Conservation (phyloP, 2,329 filamentous ascomycete species). For the Ceratocystis harringtonii region DNA sequence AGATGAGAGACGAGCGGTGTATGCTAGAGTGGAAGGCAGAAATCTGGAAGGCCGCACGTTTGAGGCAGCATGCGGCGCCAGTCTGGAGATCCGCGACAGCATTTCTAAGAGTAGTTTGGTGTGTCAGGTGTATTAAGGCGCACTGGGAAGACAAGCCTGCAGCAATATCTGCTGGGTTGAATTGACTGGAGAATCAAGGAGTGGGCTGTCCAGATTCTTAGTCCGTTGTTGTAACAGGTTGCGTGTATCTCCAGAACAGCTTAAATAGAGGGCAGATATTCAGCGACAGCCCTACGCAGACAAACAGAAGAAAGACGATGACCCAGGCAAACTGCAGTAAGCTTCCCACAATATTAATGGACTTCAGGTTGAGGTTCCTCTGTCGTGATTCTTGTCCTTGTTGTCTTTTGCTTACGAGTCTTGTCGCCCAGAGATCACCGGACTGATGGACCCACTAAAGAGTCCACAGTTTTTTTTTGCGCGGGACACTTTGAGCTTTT, state of each 20-base stretch:
- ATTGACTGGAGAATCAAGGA: background rate
- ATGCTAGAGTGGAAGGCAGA: conserved; percentile 15
- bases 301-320: background rate
- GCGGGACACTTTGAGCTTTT: background rate
- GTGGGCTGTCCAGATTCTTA: background rate
- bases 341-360: background rate
- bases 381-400: background rate
- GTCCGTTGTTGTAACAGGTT: background rate
- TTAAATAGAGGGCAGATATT: background rate
- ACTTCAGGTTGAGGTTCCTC: background rate
- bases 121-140: background rate
- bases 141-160: background rate
- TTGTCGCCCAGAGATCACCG: background rate
- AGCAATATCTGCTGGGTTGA: background rate
- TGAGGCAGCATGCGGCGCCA: conserved; percentile 15
- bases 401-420: conserved; percentile 1
- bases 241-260: background rate
- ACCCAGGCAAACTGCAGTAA: background rate
- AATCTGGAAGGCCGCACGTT: conserved; percentile 17
- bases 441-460: background rate
- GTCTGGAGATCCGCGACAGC: conserved; percentile 4
- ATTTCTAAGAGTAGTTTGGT: background rate
- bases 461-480: background rate
- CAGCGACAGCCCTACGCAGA: background rate
- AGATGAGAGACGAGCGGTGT: background rate